A percentile compares a stretch with the other conserved stretches of the same genome.
Conservation (phyloP, 2,329 filamentous ascomycete genomes). For the Pseudomassariella vexata region DNA sequence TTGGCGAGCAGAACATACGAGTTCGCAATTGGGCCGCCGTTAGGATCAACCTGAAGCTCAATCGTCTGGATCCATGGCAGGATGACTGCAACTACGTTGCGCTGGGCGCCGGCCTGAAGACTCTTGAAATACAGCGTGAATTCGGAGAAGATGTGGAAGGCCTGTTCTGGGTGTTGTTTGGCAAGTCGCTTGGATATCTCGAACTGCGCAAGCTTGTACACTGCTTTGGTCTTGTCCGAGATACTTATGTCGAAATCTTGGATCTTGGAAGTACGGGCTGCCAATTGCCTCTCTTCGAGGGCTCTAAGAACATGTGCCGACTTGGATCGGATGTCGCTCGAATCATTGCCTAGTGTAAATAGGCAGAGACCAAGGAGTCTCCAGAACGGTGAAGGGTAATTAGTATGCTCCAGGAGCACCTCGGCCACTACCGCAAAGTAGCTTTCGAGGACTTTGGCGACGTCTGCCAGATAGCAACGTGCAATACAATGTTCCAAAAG, state of each 20-base stretch:
- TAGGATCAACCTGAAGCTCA: slow-evolving; percentile 85
- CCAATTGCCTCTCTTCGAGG: slow-evolving; percentile 76
- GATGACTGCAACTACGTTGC: slow-evolving; percentile 91
- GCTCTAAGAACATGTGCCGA: slow-evolving; percentile 75
- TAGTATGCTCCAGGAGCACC: slow-evolving; percentile 75
- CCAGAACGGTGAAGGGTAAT: slow-evolving; percentile 84
- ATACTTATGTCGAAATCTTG: slow-evolving; percentile 98
- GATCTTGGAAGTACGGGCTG: slow-evolving; percentile 71
- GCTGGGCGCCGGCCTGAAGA: slow-evolving; percentile 73
- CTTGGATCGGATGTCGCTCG: slow-evolving; percentile 82
- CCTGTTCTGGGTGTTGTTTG: slow-evolving; percentile 80
- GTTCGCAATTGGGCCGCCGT: slow-evolving; percentile 80
- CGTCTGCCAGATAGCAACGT: slow-evolving; percentile 80
- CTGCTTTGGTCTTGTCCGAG: slow-evolving; percentile 94
- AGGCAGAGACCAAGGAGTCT: slow-evolving; percentile 82
- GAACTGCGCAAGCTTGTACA: slow-evolving; percentile 96
- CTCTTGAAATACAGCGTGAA: slow-evolving; percentile 92
- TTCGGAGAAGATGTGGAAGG: slow-evolving; percentile 93
- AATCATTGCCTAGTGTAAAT: slow-evolving; percentile 88
- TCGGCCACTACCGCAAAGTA: slow-evolving; percentile 92
- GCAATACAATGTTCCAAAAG: slow-evolving; percentile 86
- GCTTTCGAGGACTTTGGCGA: slow-evolving; percentile 80
- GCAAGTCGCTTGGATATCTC: slow-evolving; percentile 89
- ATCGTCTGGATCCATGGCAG: slow-evolving; percentile 95
- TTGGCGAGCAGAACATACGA: slow-evolving; percentile 96